These are phyloP conservation scores for Sordariomycetes sp. DNA, from an alignment of 2,329 filamentous ascomycete genomes.

Conservation along the genomic window DNA sequence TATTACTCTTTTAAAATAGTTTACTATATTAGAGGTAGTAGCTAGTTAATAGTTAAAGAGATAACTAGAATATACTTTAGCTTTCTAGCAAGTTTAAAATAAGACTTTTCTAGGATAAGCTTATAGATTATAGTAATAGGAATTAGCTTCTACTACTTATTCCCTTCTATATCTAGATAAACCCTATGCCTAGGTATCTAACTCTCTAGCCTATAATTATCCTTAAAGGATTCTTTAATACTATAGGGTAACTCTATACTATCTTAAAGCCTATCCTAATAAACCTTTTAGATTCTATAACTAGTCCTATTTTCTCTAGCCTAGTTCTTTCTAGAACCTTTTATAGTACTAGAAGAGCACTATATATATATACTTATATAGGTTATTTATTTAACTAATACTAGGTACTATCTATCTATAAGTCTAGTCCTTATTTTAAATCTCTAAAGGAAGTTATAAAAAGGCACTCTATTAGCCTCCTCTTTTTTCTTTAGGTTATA, in stretches of 20 bases:
- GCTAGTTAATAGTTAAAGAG: too few species aligned
- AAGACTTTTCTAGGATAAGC: background rate
- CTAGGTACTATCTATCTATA: background rate
- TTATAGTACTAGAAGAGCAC: too few species aligned
- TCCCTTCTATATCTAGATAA: too few species aligned
- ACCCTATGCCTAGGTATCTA: background rate
- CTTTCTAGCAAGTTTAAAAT: background rate
- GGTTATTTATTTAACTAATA: background rate
- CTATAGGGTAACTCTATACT: background rate
- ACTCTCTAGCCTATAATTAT: too few species aligned
- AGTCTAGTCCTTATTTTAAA: too few species aligned
- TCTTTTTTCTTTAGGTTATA: too few species aligned
- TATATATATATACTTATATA: background rate
- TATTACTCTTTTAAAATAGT: background rate
- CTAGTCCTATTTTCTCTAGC: background rate
- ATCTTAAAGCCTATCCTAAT: background rate
- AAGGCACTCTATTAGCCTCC: too few species aligned
- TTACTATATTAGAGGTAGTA: background rate
- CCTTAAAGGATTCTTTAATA: background rate
- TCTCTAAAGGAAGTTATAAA: too few species aligned
- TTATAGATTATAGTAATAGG: background rate
- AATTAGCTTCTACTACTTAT: too few species aligned
- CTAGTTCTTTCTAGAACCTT: background rate
- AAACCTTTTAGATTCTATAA: background rate
- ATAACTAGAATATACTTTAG: background rate